Percentiles rank a stretch among this genome's conserved stretches.
Conservation (phyloP, 1,284 basidiomycete species). For the Mycosarcoma mackinlayi region DNA sequence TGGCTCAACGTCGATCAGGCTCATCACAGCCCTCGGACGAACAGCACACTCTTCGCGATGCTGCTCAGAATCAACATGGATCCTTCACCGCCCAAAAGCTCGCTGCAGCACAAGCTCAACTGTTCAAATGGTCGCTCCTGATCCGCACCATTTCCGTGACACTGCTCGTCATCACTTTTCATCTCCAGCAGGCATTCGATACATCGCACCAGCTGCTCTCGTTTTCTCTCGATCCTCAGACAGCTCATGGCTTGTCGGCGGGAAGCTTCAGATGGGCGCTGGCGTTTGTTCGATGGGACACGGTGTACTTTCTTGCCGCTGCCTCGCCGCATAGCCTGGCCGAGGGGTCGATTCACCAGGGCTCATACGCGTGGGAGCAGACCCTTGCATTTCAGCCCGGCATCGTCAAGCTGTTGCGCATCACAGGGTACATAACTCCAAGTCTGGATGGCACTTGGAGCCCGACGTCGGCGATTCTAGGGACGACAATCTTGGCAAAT, state of each 20-base stretch:
- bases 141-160: slow-evolving; percentile 19
- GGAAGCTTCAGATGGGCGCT: slow-evolving; percentile 22
- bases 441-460: slow-evolving; percentile 42
- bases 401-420: slow-evolving; percentile 48
- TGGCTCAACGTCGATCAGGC: slow-evolving; percentile 11
- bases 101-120: slow-evolving; percentile 1
- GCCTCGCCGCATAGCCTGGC: slow-evolving; percentile 26
- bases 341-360: background rate
- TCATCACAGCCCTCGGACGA: slow-evolving; percentile 6
- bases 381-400: slow-evolving; percentile 89
- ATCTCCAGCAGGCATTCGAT: slow-evolving; percentile 53
- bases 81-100: background rate
- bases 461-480: slow-evolving; percentile 32
- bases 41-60: no score
- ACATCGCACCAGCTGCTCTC: slow-evolving; percentile 53
- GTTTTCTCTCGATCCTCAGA: slow-evolving; percentile 25
- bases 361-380: slow-evolving; percentile 79
- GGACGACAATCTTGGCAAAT: slow-evolving; percentile 42
- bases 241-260: slow-evolving; percentile 6
- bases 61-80: background rate
- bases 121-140: slow-evolving; percentile 25
- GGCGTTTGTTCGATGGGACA: slow-evolving; percentile 83
- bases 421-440: slow-evolving; percentile 29
- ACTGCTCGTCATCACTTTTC: slow-evolving; percentile 26
- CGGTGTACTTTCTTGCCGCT: slow-evolving; percentile 76